Base-by-base conservation (phyloP, 106 monocot genomes). In the Narthecium ossifragum region DNA sequence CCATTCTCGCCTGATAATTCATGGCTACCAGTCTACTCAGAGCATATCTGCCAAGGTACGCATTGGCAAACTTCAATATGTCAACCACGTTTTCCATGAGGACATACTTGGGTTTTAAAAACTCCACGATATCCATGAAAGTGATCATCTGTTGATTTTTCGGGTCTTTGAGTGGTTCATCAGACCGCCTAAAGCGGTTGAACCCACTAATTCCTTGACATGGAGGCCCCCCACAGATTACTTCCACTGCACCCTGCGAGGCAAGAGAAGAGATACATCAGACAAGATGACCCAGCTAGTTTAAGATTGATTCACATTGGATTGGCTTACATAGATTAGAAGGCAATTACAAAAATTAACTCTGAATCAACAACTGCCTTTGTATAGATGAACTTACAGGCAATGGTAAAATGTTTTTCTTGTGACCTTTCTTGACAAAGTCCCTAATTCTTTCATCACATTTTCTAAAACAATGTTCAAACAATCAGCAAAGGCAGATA, bases 1-100 rank as follows among this genome's bases (percentile, higher is more conserved):
- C 89, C 6, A 90, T 47, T 24, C 85, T 34, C 1, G 85, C 32
- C 64, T 90, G 89, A 30, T 90, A 90, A 10, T 85, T 80, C 52
- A 78, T 61, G 1, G 61, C 33, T 1, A 90, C 75, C 15, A 98
- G 61, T 22, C 78, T 30, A 18, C 87, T 84, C 1, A 98, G 29
- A 4, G 98, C 98, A 79, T 87, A 98, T 17, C 84, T 62, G 26
- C 87, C 98, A 1, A 98, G 40, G 59, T 62, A 85, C 0, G 91
- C 90, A 2, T 72, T 57, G 1, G 98, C 74, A 77, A 98, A 98
- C 26, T 82, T 91, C 2, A 98, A 24, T 10, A 98, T 80, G 22
- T 98, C 90, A 0, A 98, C 98, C 0, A 98, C 98, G 81, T 98
- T 98, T 41, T 98, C 98, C 98, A 91, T 98, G 0, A 98, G 62